These are phyloP conservation scores for Neonectria neomacrospora DNA, from an alignment of 2,329 filamentous ascomycete genomes.

Conservation along the genomic window DNA sequence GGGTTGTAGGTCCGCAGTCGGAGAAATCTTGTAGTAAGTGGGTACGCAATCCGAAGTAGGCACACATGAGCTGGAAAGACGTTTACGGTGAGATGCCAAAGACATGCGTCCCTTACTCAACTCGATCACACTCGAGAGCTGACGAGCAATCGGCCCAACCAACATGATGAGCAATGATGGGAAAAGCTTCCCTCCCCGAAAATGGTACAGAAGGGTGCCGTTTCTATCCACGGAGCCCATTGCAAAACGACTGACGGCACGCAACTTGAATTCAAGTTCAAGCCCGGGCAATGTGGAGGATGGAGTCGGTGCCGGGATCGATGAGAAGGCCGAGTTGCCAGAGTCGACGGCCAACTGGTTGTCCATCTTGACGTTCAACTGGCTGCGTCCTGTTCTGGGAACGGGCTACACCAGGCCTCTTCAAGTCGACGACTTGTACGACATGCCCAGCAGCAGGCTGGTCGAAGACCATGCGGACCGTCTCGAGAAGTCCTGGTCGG, in stretches of 20 bases:
- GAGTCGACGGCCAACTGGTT: slow-evolving; percentile 35
- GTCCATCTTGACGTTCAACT: slow-evolving; percentile 39
- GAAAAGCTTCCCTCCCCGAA: slow-evolving; percentile 44
- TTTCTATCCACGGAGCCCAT: slow-evolving; percentile 44
- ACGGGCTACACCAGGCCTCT: slow-evolving; percentile 36
- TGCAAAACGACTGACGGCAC: slow-evolving; percentile 28
- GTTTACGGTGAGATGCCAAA: background rate
- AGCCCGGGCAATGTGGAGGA: background rate
- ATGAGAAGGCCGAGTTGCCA: slow-evolving; percentile 27
- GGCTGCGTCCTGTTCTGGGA: slow-evolving; percentile 36
- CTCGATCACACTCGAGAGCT: background rate
- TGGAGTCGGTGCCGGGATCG: background rate
- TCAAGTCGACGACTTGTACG: slow-evolving; percentile 36
- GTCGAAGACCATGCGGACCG: slow-evolving; percentile 35
- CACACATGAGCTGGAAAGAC: background rate
- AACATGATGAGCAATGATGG: slow-evolving; percentile 40
- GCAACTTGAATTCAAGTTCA: background rate
- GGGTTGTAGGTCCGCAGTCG: background rate
- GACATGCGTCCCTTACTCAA: background rate
- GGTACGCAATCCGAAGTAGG: background rate
- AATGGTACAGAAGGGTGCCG: slow-evolving; percentile 47
- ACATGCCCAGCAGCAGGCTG: slow-evolving; percentile 24
- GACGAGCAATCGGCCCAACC: background rate
- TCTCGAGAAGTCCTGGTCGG: slow-evolving; percentile 37
- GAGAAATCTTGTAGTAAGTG: background rate